Percentiles rank a stretch among this genome's conserved stretches.
Conservation (phyloP, 1,284 basidiomycete species). For the Cystobasidium pallidum region DNA sequence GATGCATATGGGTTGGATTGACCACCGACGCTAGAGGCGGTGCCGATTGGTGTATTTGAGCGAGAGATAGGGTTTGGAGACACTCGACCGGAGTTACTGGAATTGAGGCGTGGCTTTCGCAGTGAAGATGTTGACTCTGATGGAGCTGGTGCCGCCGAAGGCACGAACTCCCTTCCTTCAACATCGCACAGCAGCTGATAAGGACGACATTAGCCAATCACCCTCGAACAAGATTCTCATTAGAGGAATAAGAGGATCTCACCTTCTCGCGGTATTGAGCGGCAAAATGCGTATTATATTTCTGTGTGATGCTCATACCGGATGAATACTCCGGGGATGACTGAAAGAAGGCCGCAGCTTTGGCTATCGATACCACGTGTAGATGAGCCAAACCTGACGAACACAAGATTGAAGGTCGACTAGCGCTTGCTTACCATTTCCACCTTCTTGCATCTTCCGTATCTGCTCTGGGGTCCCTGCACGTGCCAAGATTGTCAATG, state of each 20-base stretch:
- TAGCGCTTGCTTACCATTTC: conserved; percentile 63
- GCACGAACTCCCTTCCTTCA: conserved; percentile 71
- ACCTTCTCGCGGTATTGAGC: conserved; percentile 90
- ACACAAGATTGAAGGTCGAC: too few species aligned
- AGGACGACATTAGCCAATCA: conserved; percentile 20
- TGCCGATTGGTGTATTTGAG: conserved; percentile 65
- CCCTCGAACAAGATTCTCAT: background rate
- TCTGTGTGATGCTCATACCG: conserved; percentile 71
- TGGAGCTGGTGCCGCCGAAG: conserved; percentile 65
- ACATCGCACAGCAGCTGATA: conserved; percentile 69
- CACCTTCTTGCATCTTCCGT: conserved; percentile 86
- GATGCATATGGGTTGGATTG: conserved; percentile 36
- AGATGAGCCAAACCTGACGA: too few species aligned
- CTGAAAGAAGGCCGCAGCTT: conserved; percentile 63
- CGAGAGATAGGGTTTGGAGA: conserved; percentile 62
- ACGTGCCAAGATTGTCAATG: conserved; percentile 7
- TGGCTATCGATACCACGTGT: too few species aligned
- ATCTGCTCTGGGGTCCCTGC: conserved; percentile 81
- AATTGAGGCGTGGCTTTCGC: conserved; percentile 60
- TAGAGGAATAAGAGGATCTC: conserved; percentile 41
- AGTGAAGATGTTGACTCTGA: conserved; percentile 54
- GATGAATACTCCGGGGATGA: conserved; percentile 76
- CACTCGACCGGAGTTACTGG: conserved; percentile 56
- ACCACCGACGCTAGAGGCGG: conserved; percentile 54
- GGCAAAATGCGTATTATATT: conserved; percentile 89